These are phyloP conservation scores for Diutina ranongensis DNA, from an alignment of 1,139 yeast species.

Conservation along the genomic window DNA sequence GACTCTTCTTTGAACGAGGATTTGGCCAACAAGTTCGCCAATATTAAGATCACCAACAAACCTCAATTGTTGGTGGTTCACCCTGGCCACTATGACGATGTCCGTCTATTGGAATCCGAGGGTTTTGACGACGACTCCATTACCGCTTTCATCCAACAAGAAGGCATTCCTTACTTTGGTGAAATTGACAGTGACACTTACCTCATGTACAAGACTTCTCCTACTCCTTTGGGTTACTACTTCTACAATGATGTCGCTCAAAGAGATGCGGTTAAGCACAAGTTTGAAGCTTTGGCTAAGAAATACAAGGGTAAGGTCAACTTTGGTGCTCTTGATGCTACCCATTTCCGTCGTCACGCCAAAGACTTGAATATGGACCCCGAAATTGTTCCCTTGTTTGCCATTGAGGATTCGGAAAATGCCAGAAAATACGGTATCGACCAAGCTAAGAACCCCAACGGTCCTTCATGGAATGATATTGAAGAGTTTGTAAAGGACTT, in stretches of 20 bases:
- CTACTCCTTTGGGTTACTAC: constrained; percentile 76
- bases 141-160: constrained; percentile 47
- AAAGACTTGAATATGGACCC: constrained; percentile 72
- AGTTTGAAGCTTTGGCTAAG: constrained; percentile 56
- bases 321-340: constrained; percentile 83
- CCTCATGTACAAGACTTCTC: constrained; percentile 58
- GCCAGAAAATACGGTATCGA: constrained; percentile 71
- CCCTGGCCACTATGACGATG: constrained; percentile 24
- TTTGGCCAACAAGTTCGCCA: background rate
- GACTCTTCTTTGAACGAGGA: constrained; percentile 18
- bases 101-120: constrained; percentile 15
- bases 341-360: constrained; percentile 79
- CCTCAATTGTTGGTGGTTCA: constrained; percentile 40
- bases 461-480: constrained; percentile 32
- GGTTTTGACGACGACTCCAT: constrained; percentile 24
- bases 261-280: constrained; percentile 41
- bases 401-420: constrained; percentile 58
- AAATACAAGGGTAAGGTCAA: constrained; percentile 69
- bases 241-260: constrained; percentile 68
- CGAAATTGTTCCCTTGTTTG: constrained; percentile 82
- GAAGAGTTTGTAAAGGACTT: constrained; percentile 54
- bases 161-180: constrained; percentile 80
- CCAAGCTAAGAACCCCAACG: constrained; percentile 29
- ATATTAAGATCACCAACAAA: constrained; percentile 16
- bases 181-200: constrained; percentile 81